A percentile compares a stretch with the other conserved stretches of the same genome.
Evolutionary conservation across 2,329 filamentous ascomycete genomes (phyloP).

Genomic region (Lecanicillium sp.): DNA sequence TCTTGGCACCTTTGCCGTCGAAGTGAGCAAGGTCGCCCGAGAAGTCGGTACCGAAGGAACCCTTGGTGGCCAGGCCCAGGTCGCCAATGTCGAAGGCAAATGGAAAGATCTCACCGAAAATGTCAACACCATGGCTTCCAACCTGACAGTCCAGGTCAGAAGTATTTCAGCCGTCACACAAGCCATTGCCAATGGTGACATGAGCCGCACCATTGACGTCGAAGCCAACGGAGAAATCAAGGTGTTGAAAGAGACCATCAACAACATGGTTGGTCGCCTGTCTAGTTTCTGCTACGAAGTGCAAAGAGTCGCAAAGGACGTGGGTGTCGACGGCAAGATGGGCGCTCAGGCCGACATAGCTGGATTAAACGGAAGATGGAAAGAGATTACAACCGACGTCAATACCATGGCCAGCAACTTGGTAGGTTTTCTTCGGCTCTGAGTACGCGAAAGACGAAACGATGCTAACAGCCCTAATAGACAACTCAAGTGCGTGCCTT

Average conservation of each 20-base stretch:
- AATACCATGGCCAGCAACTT: constrained; percentile 79
- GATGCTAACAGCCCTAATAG: too few species aligned
- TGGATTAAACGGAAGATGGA: constrained; percentile 90
- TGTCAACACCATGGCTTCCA: constrained; percentile 68
- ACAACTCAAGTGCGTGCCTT: constrained; percentile 97
- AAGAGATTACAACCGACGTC: constrained; percentile 94
- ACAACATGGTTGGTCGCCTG: constrained; percentile 94
- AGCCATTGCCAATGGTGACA: constrained; percentile 89
- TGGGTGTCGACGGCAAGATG: constrained; percentile 97
- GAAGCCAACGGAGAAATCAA: constrained; percentile 92
- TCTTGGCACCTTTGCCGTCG: constrained; percentile 88
- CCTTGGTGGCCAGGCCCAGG: constrained; percentile 84
- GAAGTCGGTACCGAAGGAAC: constrained; percentile 96
- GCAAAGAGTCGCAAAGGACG: constrained; percentile 90
- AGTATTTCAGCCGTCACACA: constrained; percentile 92
- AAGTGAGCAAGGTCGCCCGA: constrained; percentile 89
- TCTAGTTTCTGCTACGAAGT: constrained; percentile 96
- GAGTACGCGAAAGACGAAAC: too few species aligned
- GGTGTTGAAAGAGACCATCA: constrained; percentile 91
- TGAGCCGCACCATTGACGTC: constrained; percentile 93
- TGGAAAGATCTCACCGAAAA: constrained; percentile 96
- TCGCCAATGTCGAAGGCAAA: constrained; percentile 92
- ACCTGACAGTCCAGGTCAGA: constrained; percentile 58
- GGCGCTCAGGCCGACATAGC: constrained; percentile 93
- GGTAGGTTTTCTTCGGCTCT: too few species aligned